Evolutionary conservation across 2,329 filamentous ascomycete genomes (phyloP), one percentile per base, ranked within the genome.

Genomic region (Pseudocercospora fijiensis): DNA sequence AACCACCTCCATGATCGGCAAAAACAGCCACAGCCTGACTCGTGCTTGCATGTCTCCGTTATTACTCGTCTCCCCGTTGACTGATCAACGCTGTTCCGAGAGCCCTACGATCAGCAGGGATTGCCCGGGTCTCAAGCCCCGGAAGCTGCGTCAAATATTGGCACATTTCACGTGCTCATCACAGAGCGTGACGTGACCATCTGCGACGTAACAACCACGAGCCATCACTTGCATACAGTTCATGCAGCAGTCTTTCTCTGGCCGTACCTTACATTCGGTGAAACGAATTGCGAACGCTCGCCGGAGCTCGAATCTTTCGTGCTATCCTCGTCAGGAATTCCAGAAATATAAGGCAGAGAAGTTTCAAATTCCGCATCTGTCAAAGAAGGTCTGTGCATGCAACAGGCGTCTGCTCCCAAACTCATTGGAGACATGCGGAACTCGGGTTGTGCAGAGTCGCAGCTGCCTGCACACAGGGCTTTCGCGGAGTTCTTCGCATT

Each of bases 1-100:
- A 53, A 11, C 26, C 16, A 41, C 37, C 13, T 41, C 24, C 28
- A 28, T 7, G 20, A 52, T 52, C 49, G 16, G 49, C 49, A 52
- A 28, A 28, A 53, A 53, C 49, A 53, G 28, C 49, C 49, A 53
- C 49, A 28, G 24, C 49, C 49, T 30, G 49, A 53, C 49, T 30
- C 49, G 49, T 53, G 24, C 49, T 53, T 53, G 49, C 49, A 53
- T 53, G 3, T 53, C 24, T n/a, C 22, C 26, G 16, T 26, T 52
- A 16, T 26, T 52, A 16, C 47, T 22, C 47, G 47, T 51, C 18
- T 51, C 11, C 13, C 8, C 6, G 22, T 24, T 26, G 47, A 51
- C 18, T 26, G 7, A 24, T 3, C 16, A 26, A n/a, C 20, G 10
- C n/a, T 24, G 9, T 16, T 52, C 24, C 24, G 16, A 26, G 49